phyloP scores from a whole-genome alignment of 305 asterid genomes.

The Coffea humblotiana region DNA sequence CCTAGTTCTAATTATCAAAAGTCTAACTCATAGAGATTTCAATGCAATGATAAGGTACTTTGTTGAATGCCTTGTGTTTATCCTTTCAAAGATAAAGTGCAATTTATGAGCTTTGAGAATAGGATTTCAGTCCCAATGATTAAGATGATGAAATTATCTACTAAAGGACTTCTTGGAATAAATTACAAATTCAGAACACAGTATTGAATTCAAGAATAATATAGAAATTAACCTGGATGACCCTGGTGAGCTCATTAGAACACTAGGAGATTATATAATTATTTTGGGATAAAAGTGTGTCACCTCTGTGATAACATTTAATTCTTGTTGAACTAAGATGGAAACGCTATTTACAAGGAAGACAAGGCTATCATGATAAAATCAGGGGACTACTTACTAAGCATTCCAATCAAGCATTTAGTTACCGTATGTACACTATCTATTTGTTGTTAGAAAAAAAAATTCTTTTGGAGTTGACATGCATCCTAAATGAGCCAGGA shows the following conservation, averaged over 20 bases:
- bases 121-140: background rate
- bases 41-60: slow-evolving; percentile 79
- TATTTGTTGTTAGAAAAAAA: background rate
- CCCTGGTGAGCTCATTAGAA: background rate
- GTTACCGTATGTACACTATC: background rate
- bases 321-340: background rate
- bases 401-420: background rate
- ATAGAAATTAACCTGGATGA: background rate
- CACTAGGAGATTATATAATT: background rate
- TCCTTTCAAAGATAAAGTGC: slow-evolving; percentile 1
- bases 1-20: slow-evolving; percentile 91
- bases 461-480: background rate
- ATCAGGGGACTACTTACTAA: background rate
- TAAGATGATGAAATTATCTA: background rate
- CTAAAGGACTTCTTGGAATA: background rate
- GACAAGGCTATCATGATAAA: background rate
- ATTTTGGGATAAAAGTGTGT: background rate
- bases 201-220: background rate
- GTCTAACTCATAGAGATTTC: slow-evolving; percentile 88
- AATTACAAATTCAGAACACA: background rate
- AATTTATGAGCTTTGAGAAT: background rate
- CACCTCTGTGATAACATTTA: background rate
- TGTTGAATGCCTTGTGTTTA: slow-evolving; percentile 16
- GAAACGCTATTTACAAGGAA: background rate
- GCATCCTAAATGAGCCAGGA: background rate